Conservation (phyloP, 495 filamentous ascomycete genomes). For the Ramalina peruviana region DNA sequence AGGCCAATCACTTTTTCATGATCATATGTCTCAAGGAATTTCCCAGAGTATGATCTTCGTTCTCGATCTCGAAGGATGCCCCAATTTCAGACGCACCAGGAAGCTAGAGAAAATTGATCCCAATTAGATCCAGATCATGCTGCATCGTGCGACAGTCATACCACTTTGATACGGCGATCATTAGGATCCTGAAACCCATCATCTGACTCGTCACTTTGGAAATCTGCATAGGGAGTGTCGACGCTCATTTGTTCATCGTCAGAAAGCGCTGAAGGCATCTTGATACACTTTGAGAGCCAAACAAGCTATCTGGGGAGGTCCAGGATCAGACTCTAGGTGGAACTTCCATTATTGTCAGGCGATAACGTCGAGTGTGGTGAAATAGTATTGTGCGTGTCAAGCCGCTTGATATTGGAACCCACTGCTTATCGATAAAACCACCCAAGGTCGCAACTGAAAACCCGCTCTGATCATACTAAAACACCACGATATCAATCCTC, state of each 20-base stretch:
- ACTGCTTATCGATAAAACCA: too few relatives aligned
- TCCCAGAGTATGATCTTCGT: constrained; percentile 88
- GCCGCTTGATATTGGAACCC: too few relatives aligned
- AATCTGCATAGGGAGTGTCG: background rate
- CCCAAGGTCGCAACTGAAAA: too few relatives aligned
- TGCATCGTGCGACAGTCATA: too few relatives aligned
- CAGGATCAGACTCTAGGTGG: too few relatives aligned
- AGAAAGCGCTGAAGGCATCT: constrained; percentile 6
- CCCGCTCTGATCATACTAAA: too few relatives aligned
- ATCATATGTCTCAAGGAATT: constrained; percentile 90
- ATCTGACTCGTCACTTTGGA: background rate
- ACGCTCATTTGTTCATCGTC: constrained; percentile 5
- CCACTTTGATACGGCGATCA: background rate
- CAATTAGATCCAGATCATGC: too few relatives aligned
- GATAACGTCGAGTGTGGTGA: too few relatives aligned
- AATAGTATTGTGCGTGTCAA: too few relatives aligned
- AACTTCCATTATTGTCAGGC: too few relatives aligned
- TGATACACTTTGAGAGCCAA: background rate
- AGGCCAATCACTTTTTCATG: constrained; percentile 80
- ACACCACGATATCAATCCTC: too few relatives aligned
- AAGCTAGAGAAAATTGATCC: constrained; percentile 29
- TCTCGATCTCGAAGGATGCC: constrained; percentile 75
- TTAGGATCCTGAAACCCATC: constrained; percentile 3
- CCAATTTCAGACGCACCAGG: constrained; percentile 57
- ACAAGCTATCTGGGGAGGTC: too few relatives aligned